Conservation (phyloP, 2,329 filamentous ascomycete species). For the Parafenestella ontariensis region DNA sequence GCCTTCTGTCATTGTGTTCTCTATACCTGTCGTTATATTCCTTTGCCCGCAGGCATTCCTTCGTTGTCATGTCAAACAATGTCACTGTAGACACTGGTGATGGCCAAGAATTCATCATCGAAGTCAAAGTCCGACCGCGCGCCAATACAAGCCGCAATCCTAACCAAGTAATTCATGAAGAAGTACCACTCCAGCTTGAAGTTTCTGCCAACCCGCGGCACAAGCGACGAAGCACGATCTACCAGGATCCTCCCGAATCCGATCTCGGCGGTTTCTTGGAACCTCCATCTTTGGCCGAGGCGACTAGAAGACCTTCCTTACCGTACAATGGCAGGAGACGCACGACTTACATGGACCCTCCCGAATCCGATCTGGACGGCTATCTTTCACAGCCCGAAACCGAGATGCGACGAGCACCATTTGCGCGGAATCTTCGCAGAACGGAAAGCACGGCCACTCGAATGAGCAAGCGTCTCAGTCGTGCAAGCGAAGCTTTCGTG, state of each 20-base stretch:
- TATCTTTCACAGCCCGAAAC: conserved; percentile 3
- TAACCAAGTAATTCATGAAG: background rate
- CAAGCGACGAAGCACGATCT: background rate
- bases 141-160: background rate
- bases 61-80: background rate
- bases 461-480: conserved; percentile 6
- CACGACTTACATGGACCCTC: conserved; percentile 2
- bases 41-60: background rate
- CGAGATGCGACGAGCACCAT: background rate
- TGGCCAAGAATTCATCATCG: conserved; percentile 2
- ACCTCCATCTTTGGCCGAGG: conserved; percentile 1
- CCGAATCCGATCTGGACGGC: conserved; percentile 3
- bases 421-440: background rate
- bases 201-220: background rate
- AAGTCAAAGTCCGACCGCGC: conserved; percentile 5
- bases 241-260: conserved; percentile 4
- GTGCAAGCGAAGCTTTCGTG: conserved; percentile 1
- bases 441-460: background rate
- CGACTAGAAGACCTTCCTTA: background rate
- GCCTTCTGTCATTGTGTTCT: background rate
- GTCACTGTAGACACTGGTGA: conserved; percentile 1
- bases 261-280: background rate
- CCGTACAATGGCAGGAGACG: background rate
- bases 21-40: background rate
- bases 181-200: conserved; percentile 2